Percentiles rank a stretch among this genome's conserved stretches.
These are phyloP conservation scores for Saccharomyces pastorianus DNA, from an alignment of 1,139 yeast species.

Conservation along the genomic window DNA sequence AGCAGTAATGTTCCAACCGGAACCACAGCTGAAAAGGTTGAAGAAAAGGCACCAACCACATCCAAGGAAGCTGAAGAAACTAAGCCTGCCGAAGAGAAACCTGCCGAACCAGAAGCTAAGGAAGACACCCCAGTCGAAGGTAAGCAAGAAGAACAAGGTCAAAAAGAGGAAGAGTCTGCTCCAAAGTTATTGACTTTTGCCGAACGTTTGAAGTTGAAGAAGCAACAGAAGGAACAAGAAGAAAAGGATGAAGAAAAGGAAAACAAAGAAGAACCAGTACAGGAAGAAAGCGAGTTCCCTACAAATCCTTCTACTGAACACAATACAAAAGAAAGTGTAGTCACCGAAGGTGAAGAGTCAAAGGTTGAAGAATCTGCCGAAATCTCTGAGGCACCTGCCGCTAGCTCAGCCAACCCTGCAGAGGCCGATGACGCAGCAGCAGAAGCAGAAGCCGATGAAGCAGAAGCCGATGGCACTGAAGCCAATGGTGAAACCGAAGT, in stretches of 20 bases:
- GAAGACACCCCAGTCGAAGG: slow-evolving; percentile 18
- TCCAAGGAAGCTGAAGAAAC: slow-evolving; percentile 2
- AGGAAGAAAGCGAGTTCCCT: slow-evolving; percentile 7
- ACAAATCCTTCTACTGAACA: slow-evolving; percentile 10
- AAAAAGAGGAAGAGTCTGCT: neutral
- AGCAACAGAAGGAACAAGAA: slow-evolving; percentile 17
- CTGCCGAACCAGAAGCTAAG: slow-evolving; percentile 21
- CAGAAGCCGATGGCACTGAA: slow-evolving; percentile 18
- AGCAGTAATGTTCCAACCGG: slow-evolving; percentile 7
- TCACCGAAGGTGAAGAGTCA: slow-evolving; percentile 13
- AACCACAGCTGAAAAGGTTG: slow-evolving; percentile 8
- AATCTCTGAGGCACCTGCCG: neutral
- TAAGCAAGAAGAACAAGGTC: slow-evolving; percentile 16
- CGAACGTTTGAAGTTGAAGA: slow-evolving; percentile 16
- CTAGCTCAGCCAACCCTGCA: slow-evolving; percentile 15
- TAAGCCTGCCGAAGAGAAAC: slow-evolving; percentile 5
- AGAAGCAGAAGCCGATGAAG: slow-evolving; percentile 14
- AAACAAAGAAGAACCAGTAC: slow-evolving; percentile 5
- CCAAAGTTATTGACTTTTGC: slow-evolving; percentile 16
- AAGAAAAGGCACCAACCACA: slow-evolving; percentile 8
- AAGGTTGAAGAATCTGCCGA: slow-evolving; percentile 2
- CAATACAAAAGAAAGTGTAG: slow-evolving; percentile 11
- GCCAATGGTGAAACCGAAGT: no score
- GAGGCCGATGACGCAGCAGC: slow-evolving; percentile 3
- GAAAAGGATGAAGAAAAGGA: slow-evolving; percentile 3